Evolutionary conservation across 2,329 filamentous ascomycete species (phyloP), one percentile per base, ranked within the genome.

Genomic region (Phaeosphaeriaceae sp.): DNA sequence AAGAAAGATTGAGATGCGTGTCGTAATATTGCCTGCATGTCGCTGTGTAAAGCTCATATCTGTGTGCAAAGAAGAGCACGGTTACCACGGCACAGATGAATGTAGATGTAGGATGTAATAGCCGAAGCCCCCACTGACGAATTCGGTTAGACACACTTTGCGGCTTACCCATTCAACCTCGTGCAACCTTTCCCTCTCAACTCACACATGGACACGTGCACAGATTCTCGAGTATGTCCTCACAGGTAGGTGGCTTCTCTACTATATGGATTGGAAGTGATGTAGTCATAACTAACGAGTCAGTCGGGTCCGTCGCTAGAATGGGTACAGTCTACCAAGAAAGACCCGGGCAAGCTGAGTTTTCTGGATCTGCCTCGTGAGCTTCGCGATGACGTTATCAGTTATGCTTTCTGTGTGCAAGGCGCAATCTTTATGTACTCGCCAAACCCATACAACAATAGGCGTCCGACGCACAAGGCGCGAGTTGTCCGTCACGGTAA

Each of bases 311-410:
- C 50, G 3, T 55, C 55, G 3, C 57, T 65, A 15, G 52, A 58
- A 28, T 73, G 70, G 72, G 35, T 48, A 32, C 60, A 64, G 40
- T 74, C 72, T 1, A 52, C 47, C 19, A 74, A 72, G 55, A 50
- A 56, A 22, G 48, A 50, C 15, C 50, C 55, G 4, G 17, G 32
- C 13, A 56, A 35, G 21, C 47, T 64, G 1, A 63, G 71, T 40
- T 72, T 77, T 44, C 56, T 77, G 2, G 72, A 77, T 51, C 64
- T 77, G 1, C 72, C 74, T 1, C 67, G 69, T n/a, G 74, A 77
- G 47, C 52, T 77, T 6, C 58, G 74, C 21, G 71, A 76, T 49
- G 28, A 65, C 1, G 57, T 74, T 23, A 75, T 73, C 52, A 54
- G 62, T 2, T 67, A 59, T 54, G 65, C 67, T 0, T 67, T 73